These are phyloP conservation scores for Nannochloris sp. DNA, from an alignment of 139 green algal species.

Conservation along the genomic window DNA sequence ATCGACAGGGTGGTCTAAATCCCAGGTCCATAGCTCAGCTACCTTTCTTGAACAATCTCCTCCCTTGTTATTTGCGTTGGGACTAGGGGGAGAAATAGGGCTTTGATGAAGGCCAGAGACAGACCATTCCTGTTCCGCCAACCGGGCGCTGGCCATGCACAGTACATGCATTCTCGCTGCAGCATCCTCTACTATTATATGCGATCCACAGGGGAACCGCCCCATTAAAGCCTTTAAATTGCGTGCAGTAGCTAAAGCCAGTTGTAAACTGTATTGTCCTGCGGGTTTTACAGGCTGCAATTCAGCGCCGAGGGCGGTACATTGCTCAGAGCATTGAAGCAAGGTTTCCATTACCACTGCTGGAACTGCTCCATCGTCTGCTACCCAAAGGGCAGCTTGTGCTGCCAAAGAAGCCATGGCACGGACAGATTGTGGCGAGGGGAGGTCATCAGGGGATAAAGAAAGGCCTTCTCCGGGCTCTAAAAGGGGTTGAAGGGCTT, in stretches of 20 bases:
- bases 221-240: neutral
- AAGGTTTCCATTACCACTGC: neutral
- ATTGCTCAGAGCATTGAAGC: neutral
- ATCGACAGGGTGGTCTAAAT: neutral
- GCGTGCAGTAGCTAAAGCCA: neutral
- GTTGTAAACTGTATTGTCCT: neutral
- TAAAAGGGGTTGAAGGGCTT: neutral
- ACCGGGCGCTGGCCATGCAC: neutral
- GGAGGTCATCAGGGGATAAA: neutral
- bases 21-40: neutral
- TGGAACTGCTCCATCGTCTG: neutral
- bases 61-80: too few relatives aligned
- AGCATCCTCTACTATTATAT: neutral
- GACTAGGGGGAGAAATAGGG: neutral
- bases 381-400: neutral
- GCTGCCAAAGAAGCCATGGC: neutral
- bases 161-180: neutral
- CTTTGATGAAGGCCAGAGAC: neutral
- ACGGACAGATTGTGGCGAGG: neutral
- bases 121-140: conserved; percentile 18
- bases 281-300: neutral
- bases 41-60: neutral
- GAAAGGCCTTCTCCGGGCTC: neutral
- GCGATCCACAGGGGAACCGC: neutral
- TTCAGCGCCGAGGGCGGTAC: neutral